Evolutionary conservation across 177 flowering plant genomes (phyloP).

Genomic region (Telopea speciosissima): DNA sequence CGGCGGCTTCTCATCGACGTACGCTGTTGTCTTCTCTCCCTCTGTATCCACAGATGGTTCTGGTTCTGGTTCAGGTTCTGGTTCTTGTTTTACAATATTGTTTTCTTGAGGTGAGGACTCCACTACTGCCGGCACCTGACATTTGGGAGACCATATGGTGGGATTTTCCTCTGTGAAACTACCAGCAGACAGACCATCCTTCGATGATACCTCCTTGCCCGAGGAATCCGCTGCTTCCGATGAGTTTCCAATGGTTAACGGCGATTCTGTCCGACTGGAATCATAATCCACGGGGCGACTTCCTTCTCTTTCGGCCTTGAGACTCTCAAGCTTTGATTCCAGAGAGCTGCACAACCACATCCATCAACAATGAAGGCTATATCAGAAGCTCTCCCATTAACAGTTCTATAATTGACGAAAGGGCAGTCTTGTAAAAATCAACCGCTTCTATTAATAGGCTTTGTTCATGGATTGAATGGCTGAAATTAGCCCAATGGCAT

Average conservation of each 20-base stretch:
- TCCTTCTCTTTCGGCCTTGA: conserved; percentile 38
- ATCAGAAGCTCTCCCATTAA: too few species aligned
- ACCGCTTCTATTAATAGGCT: too few species aligned
- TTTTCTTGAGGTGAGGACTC: conserved; percentile 13
- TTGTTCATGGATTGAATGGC: too few species aligned
- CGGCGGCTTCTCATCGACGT: background rate
- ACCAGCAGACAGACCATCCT: conserved; percentile 68
- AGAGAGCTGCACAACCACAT: conserved; percentile 45
- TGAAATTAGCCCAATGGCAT: too few species aligned
- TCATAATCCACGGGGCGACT: conserved; percentile 22
- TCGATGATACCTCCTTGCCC: conserved; percentile 49
- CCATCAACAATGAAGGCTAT: too few species aligned
- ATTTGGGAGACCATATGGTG: conserved; percentile 30
- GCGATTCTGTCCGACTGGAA: conserved; percentile 43
- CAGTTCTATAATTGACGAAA: too few species aligned
- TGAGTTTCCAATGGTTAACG: conserved; percentile 27
- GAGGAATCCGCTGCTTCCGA: conserved; percentile 27
- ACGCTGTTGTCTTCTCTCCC: conserved; percentile 14
- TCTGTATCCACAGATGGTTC: conserved; percentile 19
- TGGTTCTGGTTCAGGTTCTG: conserved; percentile 20
- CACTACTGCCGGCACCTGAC: conserved; percentile 22
- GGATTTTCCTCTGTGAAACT: conserved; percentile 58
- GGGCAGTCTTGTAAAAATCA: too few species aligned
- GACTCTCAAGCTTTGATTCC: conserved; percentile 55
- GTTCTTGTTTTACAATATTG: too few species aligned